Conservation (phyloP, 257 asterid species). For the Gentiana dahurica region DNA sequence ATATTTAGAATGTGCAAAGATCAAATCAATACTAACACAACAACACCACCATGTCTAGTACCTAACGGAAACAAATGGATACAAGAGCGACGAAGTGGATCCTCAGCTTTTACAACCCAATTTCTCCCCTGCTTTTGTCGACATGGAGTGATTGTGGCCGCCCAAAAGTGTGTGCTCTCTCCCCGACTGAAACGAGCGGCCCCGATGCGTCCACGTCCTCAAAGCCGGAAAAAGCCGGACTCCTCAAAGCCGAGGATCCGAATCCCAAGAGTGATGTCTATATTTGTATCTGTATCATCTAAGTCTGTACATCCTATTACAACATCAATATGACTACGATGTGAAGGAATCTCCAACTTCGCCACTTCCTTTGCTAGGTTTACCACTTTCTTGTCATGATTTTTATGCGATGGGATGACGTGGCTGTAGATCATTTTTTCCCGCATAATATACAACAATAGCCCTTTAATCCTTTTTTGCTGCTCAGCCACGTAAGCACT, state of each 20-base stretch:
- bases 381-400: constrained; percentile 55
- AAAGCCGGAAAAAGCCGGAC: no score
- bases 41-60: no score
- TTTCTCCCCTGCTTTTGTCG: no score
- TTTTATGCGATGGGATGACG: constrained; percentile 75
- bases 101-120: no score
- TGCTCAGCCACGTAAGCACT: constrained; percentile 73
- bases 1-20: no score
- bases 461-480: constrained; percentile 59
- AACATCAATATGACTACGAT: constrained; percentile 62
- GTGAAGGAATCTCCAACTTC: constrained; percentile 56
- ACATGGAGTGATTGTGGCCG: no score
- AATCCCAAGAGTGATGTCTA: no score
- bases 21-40: no score
- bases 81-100: constrained; percentile 70
- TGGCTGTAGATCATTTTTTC: constrained; percentile 65
- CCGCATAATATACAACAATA: constrained; percentile 80
- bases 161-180: no score
- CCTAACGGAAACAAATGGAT: constrained; percentile 58
- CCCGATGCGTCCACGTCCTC: no score
- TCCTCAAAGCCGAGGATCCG: no score
- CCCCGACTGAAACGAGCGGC: no score
- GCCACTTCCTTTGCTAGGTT: constrained; percentile 68
- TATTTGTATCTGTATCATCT: constrained; percentile 66
- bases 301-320: constrained; percentile 89